Base-by-base conservation (phyloP, 495 filamentous ascomycete genomes). In the Podospora australis region DNA sequence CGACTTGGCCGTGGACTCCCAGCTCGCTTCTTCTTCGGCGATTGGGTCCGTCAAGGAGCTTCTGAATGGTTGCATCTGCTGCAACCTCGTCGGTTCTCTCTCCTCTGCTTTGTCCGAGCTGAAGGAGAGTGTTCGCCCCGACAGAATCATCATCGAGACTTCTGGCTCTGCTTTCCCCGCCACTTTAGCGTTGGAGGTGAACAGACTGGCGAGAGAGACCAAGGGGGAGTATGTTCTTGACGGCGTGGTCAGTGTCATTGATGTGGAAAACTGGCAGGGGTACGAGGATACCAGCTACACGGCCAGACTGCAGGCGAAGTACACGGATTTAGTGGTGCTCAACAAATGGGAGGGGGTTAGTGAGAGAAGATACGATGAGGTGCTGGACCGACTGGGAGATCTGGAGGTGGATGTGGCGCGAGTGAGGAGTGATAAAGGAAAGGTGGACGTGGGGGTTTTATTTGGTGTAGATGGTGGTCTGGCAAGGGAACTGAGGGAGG, bases 51-150 rank as follows among this genome's bases (percentile, higher is more conserved):
- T 94, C 14, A 82, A 82, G 56, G 92, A 98, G 61, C 73, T 98
- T 2, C 81, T 97, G 16, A 91, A 94, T 59, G 92, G 92, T 52
- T 98, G 92, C 67, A 96, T 98, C 60, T 98, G 92, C 75, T 98
- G 92, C 70, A 98, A 96, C 61, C 83, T 96, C 13, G 90, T 98
- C 44, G 92, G 92, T 2, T 86, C 92, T 65, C 78, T 98, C 20
- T 78, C 79, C 56, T 78, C 84, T 42, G 91, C 91, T 0, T 81
- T 98, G 2, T 63, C 78, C 3, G 78, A 88, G 46, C 81, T 97
- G 11, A 59, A 69, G 30, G 69, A 75, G 29, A 71, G 80, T 10
- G 70, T 68, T 25, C 23, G 52, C 0, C 90, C 88, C 0, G 86
- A 96, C 62, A 77, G 92, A 19, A 92, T 98, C 62, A 78, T 97